phyloP scores from a whole-genome alignment of 1,139 yeast genomes.

The Meyerozyma carpophila region DNA sequence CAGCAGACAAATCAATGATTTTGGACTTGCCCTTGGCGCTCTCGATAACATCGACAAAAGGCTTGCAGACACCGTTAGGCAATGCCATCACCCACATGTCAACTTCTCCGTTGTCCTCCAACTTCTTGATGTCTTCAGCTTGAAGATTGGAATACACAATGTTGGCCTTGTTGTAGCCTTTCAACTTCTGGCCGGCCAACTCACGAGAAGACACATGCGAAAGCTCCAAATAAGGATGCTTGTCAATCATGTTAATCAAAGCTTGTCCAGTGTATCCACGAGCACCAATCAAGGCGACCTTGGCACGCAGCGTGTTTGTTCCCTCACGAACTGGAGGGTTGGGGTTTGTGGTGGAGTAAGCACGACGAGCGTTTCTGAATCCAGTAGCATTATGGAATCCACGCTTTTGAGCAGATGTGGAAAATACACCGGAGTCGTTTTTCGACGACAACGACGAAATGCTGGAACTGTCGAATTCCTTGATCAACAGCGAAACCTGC shows the following conservation, averaged over 20 bases:
- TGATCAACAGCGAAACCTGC: slow-evolving; percentile 60
- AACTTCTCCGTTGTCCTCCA: slow-evolving; percentile 73
- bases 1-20: slow-evolving; percentile 91
- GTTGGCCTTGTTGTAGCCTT: slow-evolving; percentile 79
- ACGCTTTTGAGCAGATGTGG: slow-evolving; percentile 34
- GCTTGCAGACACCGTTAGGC: slow-evolving; percentile 97
- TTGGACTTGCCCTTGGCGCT: slow-evolving; percentile 56
- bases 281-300: slow-evolving; percentile 94
- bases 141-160: slow-evolving; percentile 81
- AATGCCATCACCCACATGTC: slow-evolving; percentile 99
- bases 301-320: slow-evolving; percentile 52
- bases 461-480: slow-evolving; percentile 48
- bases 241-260: slow-evolving; percentile 76
- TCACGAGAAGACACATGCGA: slow-evolving; percentile 96
- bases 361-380: slow-evolving; percentile 2
- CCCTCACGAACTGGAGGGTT: slow-evolving; percentile 69
- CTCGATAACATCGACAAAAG: slow-evolving; percentile 92
- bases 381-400: slow-evolving; percentile 25
- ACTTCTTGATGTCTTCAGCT: slow-evolving; percentile 73
- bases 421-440: slow-evolving; percentile 38
- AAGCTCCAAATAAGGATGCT: slow-evolving; percentile 81
- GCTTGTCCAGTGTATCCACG: slow-evolving; percentile 98
- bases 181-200: slow-evolving; percentile 76
- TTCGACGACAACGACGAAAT: slow-evolving; percentile 35
- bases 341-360: slow-evolving; percentile 47